Evolutionary conservation across 495 filamentous ascomycete genomes (phyloP).

Genomic region (Cryomyces antarcticus): DNA sequence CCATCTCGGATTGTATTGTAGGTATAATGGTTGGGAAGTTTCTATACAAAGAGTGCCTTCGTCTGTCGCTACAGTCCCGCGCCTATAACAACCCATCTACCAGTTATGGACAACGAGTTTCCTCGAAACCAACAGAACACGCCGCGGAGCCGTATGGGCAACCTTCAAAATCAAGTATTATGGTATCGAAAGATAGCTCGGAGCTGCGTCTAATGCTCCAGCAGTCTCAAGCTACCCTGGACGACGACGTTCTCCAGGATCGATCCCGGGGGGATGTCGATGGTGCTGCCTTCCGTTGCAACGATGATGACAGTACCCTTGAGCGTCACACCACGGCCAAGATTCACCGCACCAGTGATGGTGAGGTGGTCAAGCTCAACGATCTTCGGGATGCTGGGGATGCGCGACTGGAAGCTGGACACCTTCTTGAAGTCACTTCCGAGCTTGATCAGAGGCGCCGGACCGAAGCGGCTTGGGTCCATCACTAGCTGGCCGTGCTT

Average conservation of each 20-base stretch:
- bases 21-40: too few relatives aligned
- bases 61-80: too few relatives aligned
- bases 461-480: constrained; percentile 87
- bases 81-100: too few relatives aligned
- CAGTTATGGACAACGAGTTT: too few relatives aligned
- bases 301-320: constrained; percentile 99
- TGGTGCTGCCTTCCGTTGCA: constrained; percentile 90
- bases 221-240: constrained; percentile 84
- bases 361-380: constrained; percentile 95
- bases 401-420: constrained; percentile 96
- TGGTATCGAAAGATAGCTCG: too few relatives aligned
- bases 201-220: constrained; percentile 51
- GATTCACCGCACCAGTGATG: constrained; percentile 89
- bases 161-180: too few relatives aligned
- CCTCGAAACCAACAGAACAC: too few relatives aligned
- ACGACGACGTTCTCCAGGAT: constrained; percentile 98
- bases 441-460: constrained; percentile 98
- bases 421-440: constrained; percentile 99
- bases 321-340: constrained; percentile 81
- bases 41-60: too few relatives aligned
- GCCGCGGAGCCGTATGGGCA: too few relatives aligned
- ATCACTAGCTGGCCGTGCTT: constrained; percentile 97
- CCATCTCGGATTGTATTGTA: too few relatives aligned
- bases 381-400: constrained; percentile 90
- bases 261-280: constrained; percentile 90